Conservation (phyloP, 1,284 basidiomycete species). For the Ustilago vetiveriae region DNA sequence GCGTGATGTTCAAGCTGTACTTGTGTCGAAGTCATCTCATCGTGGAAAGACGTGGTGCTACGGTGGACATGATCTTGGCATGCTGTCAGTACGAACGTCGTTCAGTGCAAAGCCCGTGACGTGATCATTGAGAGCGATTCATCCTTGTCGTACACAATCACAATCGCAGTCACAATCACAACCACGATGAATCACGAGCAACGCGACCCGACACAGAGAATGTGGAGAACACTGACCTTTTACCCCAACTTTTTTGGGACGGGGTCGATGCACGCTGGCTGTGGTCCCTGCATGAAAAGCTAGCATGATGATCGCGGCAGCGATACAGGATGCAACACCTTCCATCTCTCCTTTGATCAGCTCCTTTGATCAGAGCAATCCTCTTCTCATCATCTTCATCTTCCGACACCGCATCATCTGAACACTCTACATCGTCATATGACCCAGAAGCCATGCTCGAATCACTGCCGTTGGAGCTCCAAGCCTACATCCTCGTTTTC, state of each 20-base stretch:
- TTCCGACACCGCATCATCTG: background rate
- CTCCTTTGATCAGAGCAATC: background rate
- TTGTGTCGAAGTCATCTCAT: too few species aligned
- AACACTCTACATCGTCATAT: background rate
- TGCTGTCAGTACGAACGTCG: too few species aligned
- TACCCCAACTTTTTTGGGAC: slow-evolving; percentile 4
- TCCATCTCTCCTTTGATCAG: background rate
- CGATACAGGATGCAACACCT: background rate
- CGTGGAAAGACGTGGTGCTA: too few species aligned
- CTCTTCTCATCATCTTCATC: background rate
- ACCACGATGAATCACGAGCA: background rate
- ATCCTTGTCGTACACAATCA: too few species aligned
- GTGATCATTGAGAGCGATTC: too few species aligned
- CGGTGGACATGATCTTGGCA: too few species aligned
- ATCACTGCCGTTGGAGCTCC: slow-evolving; percentile 41
- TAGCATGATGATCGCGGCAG: background rate
- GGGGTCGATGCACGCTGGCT: slow-evolving; percentile 10
- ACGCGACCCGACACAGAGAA: background rate
- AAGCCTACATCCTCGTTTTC: slow-evolving; percentile 49
- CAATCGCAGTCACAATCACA: too few species aligned
- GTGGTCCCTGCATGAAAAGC: slow-evolving; percentile 27
- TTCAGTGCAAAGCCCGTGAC: too few species aligned
- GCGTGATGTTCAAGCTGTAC: too few species aligned
- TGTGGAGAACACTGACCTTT: slow-evolving; percentile 14
- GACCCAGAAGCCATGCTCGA: slow-evolving; percentile 22